Conservation (phyloP, 345 rosid genomes). For the Adansonia digitata region DNA sequence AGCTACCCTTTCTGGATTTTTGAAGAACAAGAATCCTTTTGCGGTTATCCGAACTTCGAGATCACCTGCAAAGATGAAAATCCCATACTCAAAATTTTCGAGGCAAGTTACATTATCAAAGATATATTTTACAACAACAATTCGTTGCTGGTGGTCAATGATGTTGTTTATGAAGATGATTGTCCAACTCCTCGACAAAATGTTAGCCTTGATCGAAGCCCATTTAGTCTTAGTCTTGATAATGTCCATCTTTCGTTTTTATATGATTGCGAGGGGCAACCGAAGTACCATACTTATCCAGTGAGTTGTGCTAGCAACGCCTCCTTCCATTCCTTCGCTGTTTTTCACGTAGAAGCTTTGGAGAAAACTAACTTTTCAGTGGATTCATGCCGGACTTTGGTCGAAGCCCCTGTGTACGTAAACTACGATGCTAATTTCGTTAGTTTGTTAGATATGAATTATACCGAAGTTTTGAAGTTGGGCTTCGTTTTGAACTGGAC, state of each 20-base stretch:
- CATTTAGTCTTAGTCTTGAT: conserved; percentile 29
- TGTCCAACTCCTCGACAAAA: conserved; percentile 42
- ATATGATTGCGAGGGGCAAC: conserved; percentile 38
- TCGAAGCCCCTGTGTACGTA: conserved; percentile 26
- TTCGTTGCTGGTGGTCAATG: conserved; percentile 32
- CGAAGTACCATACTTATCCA: neutral
- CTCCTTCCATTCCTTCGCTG: conserved; percentile 33
- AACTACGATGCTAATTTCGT: neutral
- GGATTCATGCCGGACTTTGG: conserved; percentile 26
- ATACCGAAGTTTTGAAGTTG: conserved; percentile 33
- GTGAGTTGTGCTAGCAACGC: conserved; percentile 31
- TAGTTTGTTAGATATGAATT: conserved; percentile 11
- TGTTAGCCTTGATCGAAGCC: conserved; percentile 40
- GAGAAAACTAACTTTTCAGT: neutral
- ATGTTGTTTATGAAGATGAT: conserved; percentile 27
- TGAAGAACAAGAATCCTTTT: conserved; percentile 34
- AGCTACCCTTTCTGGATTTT: conserved; percentile 48
- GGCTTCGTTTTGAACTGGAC: conserved; percentile 59
- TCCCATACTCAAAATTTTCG: conserved; percentile 40
- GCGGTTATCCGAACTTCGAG: conserved; percentile 50
- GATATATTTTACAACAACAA: conserved; percentile 32
- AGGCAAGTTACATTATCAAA: conserved; percentile 36
- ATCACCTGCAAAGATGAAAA: conserved; percentile 32
- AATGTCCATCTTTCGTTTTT: conserved; percentile 28
- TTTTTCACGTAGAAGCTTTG: neutral